phyloP scores from a whole-genome alignment of 208 protist species.

The Crithidia expoeki region DNA sequence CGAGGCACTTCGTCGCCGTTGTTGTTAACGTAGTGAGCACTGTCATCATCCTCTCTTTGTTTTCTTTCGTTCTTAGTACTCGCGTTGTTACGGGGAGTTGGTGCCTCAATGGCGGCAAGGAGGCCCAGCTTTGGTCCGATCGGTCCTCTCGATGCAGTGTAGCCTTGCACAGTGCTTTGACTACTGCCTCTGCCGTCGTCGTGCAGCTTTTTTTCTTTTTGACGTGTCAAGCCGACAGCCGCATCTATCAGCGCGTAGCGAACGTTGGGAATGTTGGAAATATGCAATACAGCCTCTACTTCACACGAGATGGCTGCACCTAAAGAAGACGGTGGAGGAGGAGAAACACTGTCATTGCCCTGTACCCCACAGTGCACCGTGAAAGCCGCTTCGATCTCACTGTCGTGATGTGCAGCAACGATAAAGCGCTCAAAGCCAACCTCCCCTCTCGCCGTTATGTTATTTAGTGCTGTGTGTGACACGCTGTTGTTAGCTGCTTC shows the following conservation, averaged over 20 bases:
- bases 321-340: neutral
- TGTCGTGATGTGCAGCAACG: conserved; percentile 10
- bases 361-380: neutral
- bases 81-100: neutral
- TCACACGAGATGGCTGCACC: neutral
- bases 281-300: conserved; percentile 6
- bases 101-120: neutral
- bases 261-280: neutral
- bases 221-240: neutral
- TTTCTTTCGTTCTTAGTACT: neutral
- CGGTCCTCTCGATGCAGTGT: neutral
- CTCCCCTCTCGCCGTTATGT: neutral
- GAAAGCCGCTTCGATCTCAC: conserved; percentile 11
- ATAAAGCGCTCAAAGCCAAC: conserved; percentile 7
- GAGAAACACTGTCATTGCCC: neutral
- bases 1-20: neutral
- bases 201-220: neutral
- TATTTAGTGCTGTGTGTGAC: neutral
- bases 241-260: conserved; percentile 4
- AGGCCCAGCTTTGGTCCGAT: neutral
- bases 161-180: no score
- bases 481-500: neutral
- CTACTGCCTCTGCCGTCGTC: neutral
- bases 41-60: neutral
- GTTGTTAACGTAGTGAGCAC: neutral